Base-by-base conservation (phyloP, 2,329 filamentous ascomycete species). In the Fusarium pseudonygamai region DNA sequence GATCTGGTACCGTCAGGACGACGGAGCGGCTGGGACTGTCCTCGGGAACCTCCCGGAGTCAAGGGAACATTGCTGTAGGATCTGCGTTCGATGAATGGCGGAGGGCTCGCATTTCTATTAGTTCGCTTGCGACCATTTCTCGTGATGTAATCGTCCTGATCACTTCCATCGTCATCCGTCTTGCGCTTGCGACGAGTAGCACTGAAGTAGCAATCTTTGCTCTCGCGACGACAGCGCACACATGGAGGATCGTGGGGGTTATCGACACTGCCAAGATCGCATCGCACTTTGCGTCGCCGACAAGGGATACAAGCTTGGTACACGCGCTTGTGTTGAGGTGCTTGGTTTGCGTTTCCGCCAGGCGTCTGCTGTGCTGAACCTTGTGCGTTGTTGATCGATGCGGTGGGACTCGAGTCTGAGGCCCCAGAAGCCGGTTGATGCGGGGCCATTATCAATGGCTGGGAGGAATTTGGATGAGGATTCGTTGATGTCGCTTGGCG, bases 121-220 rank as follows among this genome's bases (percentile, higher is more conserved):
- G 89, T 79, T 69, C 92, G 89, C 83, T 94, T 94, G 69, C 93
- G 88, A 49, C 92, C 92, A 82, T 93, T 94, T 76, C 92, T 89
- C 37, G 92, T 80, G 66, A 92, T 89, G 80, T 93, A 93, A 72
- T 94, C 92, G 75, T 90, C 89, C 64, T 85, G 85, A 64, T 86
- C 84, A 64, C 83, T 83, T 60, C 84, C 87, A 40, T 85, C 77
- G 75, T 93, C 86, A 75, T 87, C 90, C 53, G 88, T 88, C 87
- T 96, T 97, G 80, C 95, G 91, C 90, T 98, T 98, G 80, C 96
- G 91, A 57, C 96, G 89, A 37, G 95, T 98, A 26, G 95, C 94
- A 71, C 95, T 97, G 86, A 99, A 99, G 87, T 93, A 97, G 86
- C 96, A 99, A 78, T 97, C 93, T 82, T 98, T 98, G 85, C 92